Percentiles rank a stretch among this genome's conserved stretches.
These are phyloP conservation scores for Capsicum pubescens DNA, from an alignment of 257 asterid species.

Conservation along the genomic window DNA sequence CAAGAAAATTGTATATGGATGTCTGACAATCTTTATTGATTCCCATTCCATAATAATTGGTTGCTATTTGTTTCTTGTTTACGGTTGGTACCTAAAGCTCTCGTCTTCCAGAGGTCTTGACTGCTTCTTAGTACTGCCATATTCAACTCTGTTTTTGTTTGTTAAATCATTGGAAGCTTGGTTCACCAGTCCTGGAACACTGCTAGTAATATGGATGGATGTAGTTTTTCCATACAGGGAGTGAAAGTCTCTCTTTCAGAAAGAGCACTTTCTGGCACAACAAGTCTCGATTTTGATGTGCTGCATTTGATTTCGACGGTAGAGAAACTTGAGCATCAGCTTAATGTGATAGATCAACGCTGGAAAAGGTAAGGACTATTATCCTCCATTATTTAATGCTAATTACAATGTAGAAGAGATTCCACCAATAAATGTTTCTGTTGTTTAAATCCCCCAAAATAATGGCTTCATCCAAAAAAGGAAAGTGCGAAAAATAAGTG, in stretches of 20 bases:
- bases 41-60: background rate
- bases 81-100: constrained; percentile 18
- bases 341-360: constrained; percentile 68
- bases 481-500: background rate
- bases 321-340: constrained; percentile 77
- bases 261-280: constrained; percentile 55
- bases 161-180: constrained; percentile 22
- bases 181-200: constrained; percentile 3
- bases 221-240: constrained; percentile 57
- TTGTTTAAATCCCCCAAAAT: background rate
- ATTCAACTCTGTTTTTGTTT: background rate
- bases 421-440: background rate
- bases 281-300: constrained; percentile 61
- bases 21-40: background rate
- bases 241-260: constrained; percentile 73
- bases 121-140: constrained; percentile 13
- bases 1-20: background rate
- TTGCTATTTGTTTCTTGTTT: background rate
- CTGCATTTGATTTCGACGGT: constrained; percentile 75
- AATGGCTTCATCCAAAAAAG: background rate
- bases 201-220: constrained; percentile 26
- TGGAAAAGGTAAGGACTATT: constrained; percentile 52
- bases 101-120: background rate
- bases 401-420: background rate
- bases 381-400: constrained; percentile 22